A percentile compares a stretch with the other conserved stretches of the same genome.
Conservation (phyloP, 192 early-diverging fungal genomes). For the Entophlyctis luteolus region DNA sequence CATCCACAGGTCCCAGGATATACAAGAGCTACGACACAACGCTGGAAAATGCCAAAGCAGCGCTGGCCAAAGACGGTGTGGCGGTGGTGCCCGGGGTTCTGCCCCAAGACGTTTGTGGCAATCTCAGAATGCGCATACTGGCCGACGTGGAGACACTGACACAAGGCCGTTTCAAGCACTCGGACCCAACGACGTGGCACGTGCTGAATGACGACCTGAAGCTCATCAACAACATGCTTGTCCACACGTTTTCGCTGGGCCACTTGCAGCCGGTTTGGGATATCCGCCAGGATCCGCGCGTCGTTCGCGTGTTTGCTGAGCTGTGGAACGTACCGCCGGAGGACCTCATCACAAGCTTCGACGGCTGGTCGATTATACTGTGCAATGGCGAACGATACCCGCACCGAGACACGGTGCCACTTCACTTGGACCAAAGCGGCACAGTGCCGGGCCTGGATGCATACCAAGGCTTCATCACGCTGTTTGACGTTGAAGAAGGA, state of each 20-base stretch:
- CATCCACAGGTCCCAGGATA: no score
- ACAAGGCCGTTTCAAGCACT: background rate
- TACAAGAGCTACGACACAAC: background rate
- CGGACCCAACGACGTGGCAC: background rate
- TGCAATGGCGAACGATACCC: background rate
- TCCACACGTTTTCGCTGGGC: background rate
- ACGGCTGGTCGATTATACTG: constrained; percentile 3
- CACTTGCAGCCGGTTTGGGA: background rate
- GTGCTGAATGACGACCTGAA: background rate
- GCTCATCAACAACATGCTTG: background rate
- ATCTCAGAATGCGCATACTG: background rate
- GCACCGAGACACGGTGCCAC: background rate
- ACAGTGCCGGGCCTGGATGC: background rate
- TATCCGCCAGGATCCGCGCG: background rate
- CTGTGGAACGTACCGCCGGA: constrained; percentile 16
- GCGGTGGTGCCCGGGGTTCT: background rate
- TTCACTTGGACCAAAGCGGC: constrained; percentile 11
- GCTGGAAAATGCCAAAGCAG: background rate
- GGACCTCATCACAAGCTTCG: constrained; percentile 13
- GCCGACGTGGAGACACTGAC: background rate
- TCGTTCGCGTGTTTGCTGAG: constrained; percentile 1
- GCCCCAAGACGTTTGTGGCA: background rate
- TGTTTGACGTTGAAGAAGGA: background rate
- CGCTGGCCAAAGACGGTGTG: background rate
- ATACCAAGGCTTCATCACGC: constrained; percentile 9